Base-by-base conservation (phyloP, 1,284 basidiomycete genomes). In the Austroboletus rostrupii region DNA sequence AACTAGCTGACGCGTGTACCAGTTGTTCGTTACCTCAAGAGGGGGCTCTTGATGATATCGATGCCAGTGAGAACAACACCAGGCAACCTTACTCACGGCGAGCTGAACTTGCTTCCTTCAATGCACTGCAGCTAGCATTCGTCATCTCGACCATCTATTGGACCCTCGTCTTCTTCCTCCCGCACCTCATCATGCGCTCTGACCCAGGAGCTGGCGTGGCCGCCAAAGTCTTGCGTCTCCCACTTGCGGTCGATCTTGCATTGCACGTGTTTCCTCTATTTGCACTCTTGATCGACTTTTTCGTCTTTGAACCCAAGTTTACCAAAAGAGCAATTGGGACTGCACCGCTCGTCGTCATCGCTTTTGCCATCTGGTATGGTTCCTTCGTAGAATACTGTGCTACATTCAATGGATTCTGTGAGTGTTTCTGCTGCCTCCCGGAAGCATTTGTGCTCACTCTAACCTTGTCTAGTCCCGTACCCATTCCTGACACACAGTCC, bases 81-180 rank as follows among this genome's bases (percentile, higher is more conserved):
- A 10, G 16, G 7, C 9, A 8, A n/a, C n/a, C 10, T 16, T 7
- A 35, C 10, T n/a, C 33, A n/a, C 33, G 39, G 13, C 14, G 32
- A 33, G n/a, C 37, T 53, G 50, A 57, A 59, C 19, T 17, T 17
- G 7, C 19, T 31, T 14, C 26, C 10, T 21, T 36, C 19, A 10
- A 19, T 21, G 13, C 32, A 17, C 33, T 20, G 4, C 41, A 87
- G 83, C 61, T 89, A 28, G 76, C 80, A 17, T 74, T 86, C 37
- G 79, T 87, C 53, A 78, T 92, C 44, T 79, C 87, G 3, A 68
- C 72, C 28, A 83, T 92, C 49, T 92, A 92, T 69, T 89, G 86
- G 87, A 66, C 76, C 1, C 71, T 90, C 16, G 52, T 86, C 17
- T 47, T 78, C 13, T 59, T 76, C 43, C 66, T 74, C 43, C 84